Base-by-base conservation (phyloP, 192 early-diverging fungal species). In the Backusella macrospora region DNA sequence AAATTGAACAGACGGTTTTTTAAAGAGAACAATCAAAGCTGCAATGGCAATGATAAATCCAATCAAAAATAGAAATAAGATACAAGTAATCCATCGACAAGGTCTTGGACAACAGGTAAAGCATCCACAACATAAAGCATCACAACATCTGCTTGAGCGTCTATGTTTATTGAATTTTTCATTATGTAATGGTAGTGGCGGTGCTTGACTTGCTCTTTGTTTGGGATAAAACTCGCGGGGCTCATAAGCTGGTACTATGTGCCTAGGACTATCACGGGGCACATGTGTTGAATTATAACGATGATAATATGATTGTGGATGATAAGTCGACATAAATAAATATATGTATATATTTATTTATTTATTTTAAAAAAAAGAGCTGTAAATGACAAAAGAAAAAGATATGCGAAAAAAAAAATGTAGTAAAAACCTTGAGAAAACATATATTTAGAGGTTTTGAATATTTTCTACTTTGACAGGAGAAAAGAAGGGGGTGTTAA, bases 11-110 rank as follows among this genome's bases (percentile, higher is more conserved):
- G 43, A 34, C 21, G 84, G 84, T 70, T 78, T 45, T 63, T 86
- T 83, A 75, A 86, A 86, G 0, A 83, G 70, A 6, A 76, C 78
- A 15, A 77, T 62, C 52, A 86, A n/a, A 13, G 83, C 84, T 39
- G 79, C 78, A 3, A 71, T 78, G 43, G 78, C 46, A 6, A 73
- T 81, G 62, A 78, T 80, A 42, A 86, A 78, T 10, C 62, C 65
- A 42, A 83, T 5, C 10, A 86, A 62, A 21, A 86, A 40, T 9
- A 86, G 39, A 14, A 86, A 62, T 16, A 82, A 72, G 15, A 78
- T 49, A 65, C 84, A 86, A 40, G 80, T 80, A 29, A 75, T 55
- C 48, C 79, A 75, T 45, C 84, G 74, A 12, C 73, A 79, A 62
- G 82, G 83, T 13, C 70, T 70, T 21, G 78, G 78, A 43, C 78